Base-by-base conservation (phyloP, 2,329 filamentous ascomycete species). In the Claviceps spartinae region DNA sequence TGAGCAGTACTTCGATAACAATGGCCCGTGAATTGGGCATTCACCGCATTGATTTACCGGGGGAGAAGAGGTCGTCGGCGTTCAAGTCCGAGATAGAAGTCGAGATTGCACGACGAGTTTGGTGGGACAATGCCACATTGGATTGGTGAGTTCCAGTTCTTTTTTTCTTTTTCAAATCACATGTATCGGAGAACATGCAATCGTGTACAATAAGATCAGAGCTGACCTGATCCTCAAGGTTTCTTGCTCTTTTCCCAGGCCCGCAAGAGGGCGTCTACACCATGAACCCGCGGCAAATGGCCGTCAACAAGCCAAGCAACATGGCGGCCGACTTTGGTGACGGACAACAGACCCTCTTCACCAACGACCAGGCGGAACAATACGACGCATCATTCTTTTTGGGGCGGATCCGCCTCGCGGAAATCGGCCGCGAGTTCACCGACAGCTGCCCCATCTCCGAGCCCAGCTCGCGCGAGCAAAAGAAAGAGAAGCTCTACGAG, bases 21-120 rank as follows among this genome's bases (percentile, higher is more conserved):
- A 53, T 53, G 52, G 52, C 48, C 13, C 52, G 48, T 47, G 48
- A 50, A 16, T 3, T 53, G 44, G 52, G 52, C 16, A 40, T 53
- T 2, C 52, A 53, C 14, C 52, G 52, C 18, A 45, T 51, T 20
- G 52, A 53, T 30, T 5, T 45, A 5, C 48, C 52, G 4, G 44
- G 48, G 2, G 45, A 51, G 22, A 48, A 50, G 14, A 51, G 50
- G 11, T 13, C 26, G 7, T 8, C 24, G 13, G 24, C 16, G n/a
- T 11, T 38, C 16, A 24, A 30, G 26, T 51, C 48, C 5, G 6
- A 22, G 18, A 34, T 51, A 42, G 52, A 53, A 18, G 26, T 44
- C 18, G 52, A 53, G 38, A 48, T 48, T 13, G 48, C 48, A 40
- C 48, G 52, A 22, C 44, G 48, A 3, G 13, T 53, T 18, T 53